Percentiles rank a stretch among this genome's conserved stretches.
Evolutionary conservation across 2,329 filamentous ascomycete genomes (phyloP).

Genomic region (Davidsoniella neocaledoniae): DNA sequence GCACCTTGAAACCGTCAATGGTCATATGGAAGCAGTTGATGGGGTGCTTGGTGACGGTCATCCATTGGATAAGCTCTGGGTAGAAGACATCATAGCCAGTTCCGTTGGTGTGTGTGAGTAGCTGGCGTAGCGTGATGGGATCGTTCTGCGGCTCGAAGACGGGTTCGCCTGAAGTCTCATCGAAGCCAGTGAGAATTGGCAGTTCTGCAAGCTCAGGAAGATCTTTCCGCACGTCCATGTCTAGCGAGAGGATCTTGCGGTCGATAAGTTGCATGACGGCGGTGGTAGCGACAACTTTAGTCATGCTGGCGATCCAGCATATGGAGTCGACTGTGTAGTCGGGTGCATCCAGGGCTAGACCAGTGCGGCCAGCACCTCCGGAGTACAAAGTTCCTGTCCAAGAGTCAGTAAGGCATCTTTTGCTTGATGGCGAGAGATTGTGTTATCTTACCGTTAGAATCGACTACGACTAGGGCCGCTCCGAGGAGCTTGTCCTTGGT

Average conservation of each 20-base stretch:
- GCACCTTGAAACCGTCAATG: conserved; percentile 24
- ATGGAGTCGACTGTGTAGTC: conserved; percentile 21
- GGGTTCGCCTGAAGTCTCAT: conserved; percentile 1
- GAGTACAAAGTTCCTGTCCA: conserved; percentile 20
- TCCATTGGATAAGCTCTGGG: conserved; percentile 25
- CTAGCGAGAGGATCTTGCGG: conserved; percentile 19
- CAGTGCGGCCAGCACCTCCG: conserved; percentile 22
- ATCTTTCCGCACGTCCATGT: conserved; percentile 21
- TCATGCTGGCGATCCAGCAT: conserved; percentile 25
- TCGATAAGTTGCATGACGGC: conserved; percentile 26
- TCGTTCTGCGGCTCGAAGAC: conserved; percentile 12
- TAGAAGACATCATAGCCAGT: conserved; percentile 27
- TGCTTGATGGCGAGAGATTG: neutral
- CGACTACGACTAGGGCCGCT: conserved; percentile 21
- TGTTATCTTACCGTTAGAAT: conserved; percentile 18
- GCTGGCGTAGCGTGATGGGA: conserved; percentile 25
- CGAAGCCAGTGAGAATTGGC: conserved; percentile 13
- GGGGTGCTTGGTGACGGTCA: conserved; percentile 19
- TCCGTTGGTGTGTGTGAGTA: conserved; percentile 34
- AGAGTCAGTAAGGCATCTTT: too few relatives aligned
- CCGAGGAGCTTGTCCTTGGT: conserved; percentile 21
- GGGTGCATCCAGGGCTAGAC: conserved; percentile 17
- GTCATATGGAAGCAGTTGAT: conserved; percentile 20
- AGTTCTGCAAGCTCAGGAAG: conserved; percentile 21
- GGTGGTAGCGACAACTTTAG: conserved; percentile 25